Evolutionary conservation across 2,329 filamentous ascomycete genomes (phyloP), one percentile per base, ranked within the genome.

Genomic region (Penicillium occitanis): DNA sequence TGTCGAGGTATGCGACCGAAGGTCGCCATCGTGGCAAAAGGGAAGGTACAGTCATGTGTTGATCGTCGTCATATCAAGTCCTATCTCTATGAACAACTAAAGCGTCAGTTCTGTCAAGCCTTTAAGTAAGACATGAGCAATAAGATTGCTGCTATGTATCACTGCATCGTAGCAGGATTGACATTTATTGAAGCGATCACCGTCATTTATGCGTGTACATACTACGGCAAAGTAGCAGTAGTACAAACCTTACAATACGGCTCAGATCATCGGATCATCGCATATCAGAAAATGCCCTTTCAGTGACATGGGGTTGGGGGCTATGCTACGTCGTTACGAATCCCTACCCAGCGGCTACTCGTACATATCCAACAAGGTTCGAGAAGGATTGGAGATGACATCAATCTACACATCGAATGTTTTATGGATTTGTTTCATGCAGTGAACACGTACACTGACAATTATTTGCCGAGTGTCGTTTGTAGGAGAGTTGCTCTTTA

Each of bases 121-220:
- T 50, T 30, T 13, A 17, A 28, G 40, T n/a, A 40, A 22, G 51
- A 19, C 28, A 25, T 5, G 22, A 14, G 1, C 4, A 17, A 17
- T 30, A 17, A 14, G 53, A 44, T 50, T n/a, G 42, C 42, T 33
- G 19, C 28, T 37, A 61, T 42, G 59, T 61, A 50, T 37, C 59
- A 61, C 59, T 51, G 44, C 59, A 51, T 61, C 44, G 59, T 61
- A 22, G 44, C 42, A 61, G 42, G n/a, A 50, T 48, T 30, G 42
- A 48, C 28, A 28, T 50, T 17, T 35, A 35, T 50, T 10, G 17
- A 33, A 37, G 58, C 58, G 25, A 46, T 30, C 59, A 61, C n/a
- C 53, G 40, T 40, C 30, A 35, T 22, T 13, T 14, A 35, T 55
- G 51, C 51, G 51, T 37, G 30, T 3, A 17, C 11, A 37, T 53